Evolutionary conservation across 257 asterid species (phyloP).

Genomic region (Solanum infundibuliforme): DNA sequence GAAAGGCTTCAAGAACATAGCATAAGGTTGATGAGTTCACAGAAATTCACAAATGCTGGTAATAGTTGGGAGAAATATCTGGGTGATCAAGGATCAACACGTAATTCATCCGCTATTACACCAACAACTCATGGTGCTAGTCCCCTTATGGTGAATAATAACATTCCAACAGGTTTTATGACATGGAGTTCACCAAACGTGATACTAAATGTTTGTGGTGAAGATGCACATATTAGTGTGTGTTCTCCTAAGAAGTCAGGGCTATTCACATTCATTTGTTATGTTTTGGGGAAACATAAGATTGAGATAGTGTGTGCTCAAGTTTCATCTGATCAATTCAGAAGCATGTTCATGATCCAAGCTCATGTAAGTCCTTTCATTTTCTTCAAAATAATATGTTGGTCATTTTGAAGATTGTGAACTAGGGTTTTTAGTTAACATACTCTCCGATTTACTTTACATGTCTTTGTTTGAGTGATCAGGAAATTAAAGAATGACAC

Average conservation of each 20-base stretch:
- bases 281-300: conserved; percentile 25
- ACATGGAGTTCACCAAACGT: conserved; percentile 29
- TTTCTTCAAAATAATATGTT: not conserved
- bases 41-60: not conserved
- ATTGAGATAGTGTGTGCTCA: conserved; percentile 25
- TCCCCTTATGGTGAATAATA: not conserved
- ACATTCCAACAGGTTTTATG: conserved; percentile 1
- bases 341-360: conserved; percentile 25
- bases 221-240: conserved; percentile 19
- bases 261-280: conserved; percentile 10
- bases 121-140: not conserved
- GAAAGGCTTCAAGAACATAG: conserved; percentile 10
- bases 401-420: not conserved
- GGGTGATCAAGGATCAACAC: conserved; percentile 34
- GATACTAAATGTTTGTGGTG: conserved; percentile 17
- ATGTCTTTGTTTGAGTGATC: not conserved
- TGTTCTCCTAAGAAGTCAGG: conserved; percentile 20
- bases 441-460: not conserved
- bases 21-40: not conserved
- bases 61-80: conserved; percentile 30
- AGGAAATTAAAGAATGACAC: not conserved
- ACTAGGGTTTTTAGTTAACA: not conserved
- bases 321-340: conserved; percentile 15
- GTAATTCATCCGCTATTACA: not conserved
- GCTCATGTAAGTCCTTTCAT: conserved; percentile 4